Evolutionary conservation across 257 asterid species (phyloP).

Genomic region (Solanum acaule): DNA sequence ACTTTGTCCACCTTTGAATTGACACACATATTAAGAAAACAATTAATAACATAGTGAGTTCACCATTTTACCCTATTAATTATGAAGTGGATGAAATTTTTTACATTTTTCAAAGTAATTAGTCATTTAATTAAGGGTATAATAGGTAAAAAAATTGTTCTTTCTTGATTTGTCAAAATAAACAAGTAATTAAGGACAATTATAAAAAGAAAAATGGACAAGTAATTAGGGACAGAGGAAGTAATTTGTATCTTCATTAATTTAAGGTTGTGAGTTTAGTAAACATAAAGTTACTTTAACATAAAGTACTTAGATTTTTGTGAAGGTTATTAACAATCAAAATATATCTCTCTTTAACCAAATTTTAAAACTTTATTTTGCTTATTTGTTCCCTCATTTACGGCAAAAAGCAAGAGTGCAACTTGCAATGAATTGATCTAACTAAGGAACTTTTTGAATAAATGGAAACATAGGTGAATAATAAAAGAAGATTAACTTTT

Average conservation of each 20-base stretch:
- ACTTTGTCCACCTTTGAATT: no score
- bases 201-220: no score
- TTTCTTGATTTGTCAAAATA: no score
- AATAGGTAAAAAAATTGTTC: no score
- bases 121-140: no score
- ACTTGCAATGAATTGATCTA: not conserved
- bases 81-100: no score
- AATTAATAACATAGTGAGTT: no score
- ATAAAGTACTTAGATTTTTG: not conserved
- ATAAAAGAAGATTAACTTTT: not conserved
- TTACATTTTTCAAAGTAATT: no score
- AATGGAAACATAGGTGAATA: not conserved
- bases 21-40: no score
- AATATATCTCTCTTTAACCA: not conserved
- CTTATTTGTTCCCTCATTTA: conserved; percentile 26
- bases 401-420: conserved; percentile 3
- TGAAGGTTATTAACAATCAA: conserved; percentile 8
- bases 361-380: not conserved
- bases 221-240: no score
- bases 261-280: not conserved
- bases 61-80: no score
- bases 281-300: not conserved
- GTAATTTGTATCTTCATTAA: not conserved
- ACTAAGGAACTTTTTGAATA: not conserved
- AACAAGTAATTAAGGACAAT: no score